Percentiles rank a stretch among this genome's conserved stretches.
Evolutionary conservation across 306 rosid genomes (phyloP).

Genomic region (Sophora flavescens): DNA sequence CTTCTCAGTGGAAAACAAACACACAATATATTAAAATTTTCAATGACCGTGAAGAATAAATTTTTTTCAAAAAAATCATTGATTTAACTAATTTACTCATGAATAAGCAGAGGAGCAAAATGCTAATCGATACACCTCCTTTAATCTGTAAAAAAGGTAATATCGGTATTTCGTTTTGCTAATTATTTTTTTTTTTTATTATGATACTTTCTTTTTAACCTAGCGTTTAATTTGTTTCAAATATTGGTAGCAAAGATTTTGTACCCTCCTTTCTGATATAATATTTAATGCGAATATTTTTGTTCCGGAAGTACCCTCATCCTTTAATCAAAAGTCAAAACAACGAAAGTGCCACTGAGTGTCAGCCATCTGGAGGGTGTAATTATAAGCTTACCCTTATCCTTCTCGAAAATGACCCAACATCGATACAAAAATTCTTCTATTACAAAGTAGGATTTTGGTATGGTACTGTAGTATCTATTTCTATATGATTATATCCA

Average conservation of each 20-base stretch:
- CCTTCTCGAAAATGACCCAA: slow-evolving; percentile 65
- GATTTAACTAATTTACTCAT: background rate
- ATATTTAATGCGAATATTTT: slow-evolving; percentile 38
- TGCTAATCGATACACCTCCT: background rate
- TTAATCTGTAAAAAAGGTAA: background rate
- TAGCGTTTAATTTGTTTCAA: slow-evolving; percentile 19
- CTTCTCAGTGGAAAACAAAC: no score
- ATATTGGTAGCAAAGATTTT: slow-evolving; percentile 38
- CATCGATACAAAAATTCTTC: slow-evolving; percentile 55
- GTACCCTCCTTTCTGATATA: slow-evolving; percentile 34
- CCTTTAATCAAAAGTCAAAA: slow-evolving; percentile 3
- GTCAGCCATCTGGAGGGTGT: slow-evolving; percentile 35
- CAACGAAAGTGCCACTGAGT: slow-evolving; percentile 49
- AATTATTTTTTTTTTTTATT: no score
- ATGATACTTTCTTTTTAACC: background rate
- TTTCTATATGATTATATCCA: no score
- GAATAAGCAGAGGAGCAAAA: background rate
- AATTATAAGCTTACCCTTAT: slow-evolving; percentile 54
- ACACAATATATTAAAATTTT: background rate
- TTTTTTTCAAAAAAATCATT: background rate
- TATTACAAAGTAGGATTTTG: no score
- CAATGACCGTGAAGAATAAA: background rate
- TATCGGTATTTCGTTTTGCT: background rate
- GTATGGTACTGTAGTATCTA: no score
- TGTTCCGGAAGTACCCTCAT: slow-evolving; percentile 47